Evolutionary conservation across 2,329 filamentous ascomycete genomes (phyloP).

Genomic region (Chalaropsis thielavioides): DNA sequence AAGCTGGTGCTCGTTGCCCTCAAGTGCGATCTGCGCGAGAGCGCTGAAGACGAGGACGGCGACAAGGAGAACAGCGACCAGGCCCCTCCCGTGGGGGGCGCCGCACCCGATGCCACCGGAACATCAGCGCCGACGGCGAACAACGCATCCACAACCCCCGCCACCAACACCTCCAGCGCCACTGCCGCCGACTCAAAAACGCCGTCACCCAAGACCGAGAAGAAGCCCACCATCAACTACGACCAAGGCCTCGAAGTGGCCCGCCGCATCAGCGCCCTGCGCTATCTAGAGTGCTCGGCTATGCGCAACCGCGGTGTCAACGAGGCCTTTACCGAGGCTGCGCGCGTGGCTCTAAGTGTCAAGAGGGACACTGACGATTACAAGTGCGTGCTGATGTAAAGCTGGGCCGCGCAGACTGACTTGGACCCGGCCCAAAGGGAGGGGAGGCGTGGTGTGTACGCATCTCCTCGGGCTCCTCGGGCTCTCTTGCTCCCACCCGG

Average conservation of each 20-base stretch:
- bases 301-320: slow-evolving; percentile 98
- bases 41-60: slow-evolving; percentile 50
- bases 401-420: not conserved
- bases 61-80: slow-evolving; percentile 31
- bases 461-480: not conserved
- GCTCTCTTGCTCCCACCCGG: not conserved
- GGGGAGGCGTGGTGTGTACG: no score
- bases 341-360: slow-evolving; percentile 72
- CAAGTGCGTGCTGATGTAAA: slow-evolving; percentile 47
- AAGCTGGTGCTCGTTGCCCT: slow-evolving; percentile 90
- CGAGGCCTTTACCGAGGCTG: slow-evolving; percentile 95
- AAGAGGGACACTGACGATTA: slow-evolving; percentile 49
- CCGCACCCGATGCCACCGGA: not conserved
- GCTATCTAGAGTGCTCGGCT: slow-evolving; percentile 95
- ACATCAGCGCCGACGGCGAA: not conserved
- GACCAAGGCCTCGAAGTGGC: slow-evolving; percentile 84
- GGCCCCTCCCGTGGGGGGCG: slow-evolving; percentile 28
- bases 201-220: slow-evolving; percentile 32
- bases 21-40: slow-evolving; percentile 89
- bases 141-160: not conserved
- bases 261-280: slow-evolving; percentile 75
- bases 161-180: slow-evolving; percentile 18
- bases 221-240: slow-evolving; percentile 70
- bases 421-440: no score
- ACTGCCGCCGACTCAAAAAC: slow-evolving; percentile 27